Base-by-base conservation (phyloP, 2,329 filamentous ascomycete species). In the Trichoderma asperellum region DNA sequence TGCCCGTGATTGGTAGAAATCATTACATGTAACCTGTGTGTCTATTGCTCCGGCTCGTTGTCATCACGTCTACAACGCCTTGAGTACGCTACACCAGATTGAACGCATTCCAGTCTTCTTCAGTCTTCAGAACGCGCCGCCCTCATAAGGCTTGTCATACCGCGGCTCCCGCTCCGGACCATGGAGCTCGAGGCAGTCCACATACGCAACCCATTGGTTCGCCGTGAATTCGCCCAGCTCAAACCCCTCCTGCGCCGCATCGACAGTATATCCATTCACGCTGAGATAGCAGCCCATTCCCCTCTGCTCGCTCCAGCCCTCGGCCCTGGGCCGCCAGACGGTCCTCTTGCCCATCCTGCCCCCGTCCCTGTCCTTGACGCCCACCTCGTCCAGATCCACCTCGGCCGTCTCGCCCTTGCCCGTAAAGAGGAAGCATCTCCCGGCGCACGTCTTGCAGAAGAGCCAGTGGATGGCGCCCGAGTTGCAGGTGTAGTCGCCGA, bases 181-280 rank as follows among this genome's bases (percentile, higher is more conserved):
- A 52, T 62, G 34, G 43, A 52, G 43, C 43, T 62, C 59, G 18
- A 62, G 59, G 59, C 59, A 62, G 43, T 62, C 59, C 29, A 62
- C 32, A 2, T 62, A 62, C 43, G 59, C 59, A 14, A 62, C 59
- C 59, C 59, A 62, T 62, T 47, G 35, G 43, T 62, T 62, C 7
- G 43, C 34, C 29, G 43, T 62, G 12, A 62, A 62, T 1, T 62
- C 59, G 4, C 59, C 59, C 43, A 62, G 32, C 24, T 62, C 59
- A 62, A 62, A 62, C 1, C 59, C 59, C 8, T 62, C 29, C 29
- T 62, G 59, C 29, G 59, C 59, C 43, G 32, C 18, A 27, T 62
- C 59, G 43, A 62, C 59, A n/a, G 59, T 62, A 37, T 62, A 62
- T n/a, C 59, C 59, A 37, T 62, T 62, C 29, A 62, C 59, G 16